These are phyloP conservation scores for Ephemerocybe angulata DNA, from an alignment of 768 basidiomycete species.

Conservation along the genomic window DNA sequence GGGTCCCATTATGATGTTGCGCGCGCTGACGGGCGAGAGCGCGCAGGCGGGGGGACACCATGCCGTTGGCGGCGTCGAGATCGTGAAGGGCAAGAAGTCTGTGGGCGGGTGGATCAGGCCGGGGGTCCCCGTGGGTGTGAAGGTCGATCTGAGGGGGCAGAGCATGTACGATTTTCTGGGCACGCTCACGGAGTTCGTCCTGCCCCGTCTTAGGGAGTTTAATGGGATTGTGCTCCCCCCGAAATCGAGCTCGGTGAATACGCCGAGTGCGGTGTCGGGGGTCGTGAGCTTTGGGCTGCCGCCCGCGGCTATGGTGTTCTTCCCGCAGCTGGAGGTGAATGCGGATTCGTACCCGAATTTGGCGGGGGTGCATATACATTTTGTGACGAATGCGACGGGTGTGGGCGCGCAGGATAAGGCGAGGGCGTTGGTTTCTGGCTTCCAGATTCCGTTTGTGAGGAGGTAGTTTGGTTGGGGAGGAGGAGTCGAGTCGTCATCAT, in stretches of 20 bases:
- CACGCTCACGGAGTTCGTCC: conserved; percentile 86
- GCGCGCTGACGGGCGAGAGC: conserved; percentile 84
- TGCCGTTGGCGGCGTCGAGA: conserved; percentile 70
- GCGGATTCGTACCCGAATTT: conserved; percentile 81
- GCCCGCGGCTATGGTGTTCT: conserved; percentile 79
- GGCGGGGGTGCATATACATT: conserved; percentile 92
- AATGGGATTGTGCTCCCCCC: conserved; percentile 78
- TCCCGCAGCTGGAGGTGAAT: conserved; percentile 96
- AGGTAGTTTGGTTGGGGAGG: conserved; percentile 26
- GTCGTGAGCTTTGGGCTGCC: conserved; percentile 89
- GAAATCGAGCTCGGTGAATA: conserved; percentile 62
- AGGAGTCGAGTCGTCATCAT: not conserved
- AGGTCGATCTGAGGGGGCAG: conserved; percentile 86
- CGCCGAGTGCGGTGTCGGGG: conserved; percentile 76
- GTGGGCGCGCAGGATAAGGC: conserved; percentile 89
- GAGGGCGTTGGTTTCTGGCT: conserved; percentile 82
- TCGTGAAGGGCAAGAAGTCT: conserved; percentile 65
- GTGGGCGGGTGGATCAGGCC: conserved; percentile 83
- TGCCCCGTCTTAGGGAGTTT: conserved; percentile 93
- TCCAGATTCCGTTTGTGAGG: conserved; percentile 81
- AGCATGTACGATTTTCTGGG: conserved; percentile 95
- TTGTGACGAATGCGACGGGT: conserved; percentile 84
- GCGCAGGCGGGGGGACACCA: conserved; percentile 68
- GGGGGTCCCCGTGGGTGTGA: conserved; percentile 78
- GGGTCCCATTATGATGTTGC: conserved; percentile 82